Conservation (phyloP, 805 yeast genomes). For the Kregervanrija pseudodelftensis region DNA sequence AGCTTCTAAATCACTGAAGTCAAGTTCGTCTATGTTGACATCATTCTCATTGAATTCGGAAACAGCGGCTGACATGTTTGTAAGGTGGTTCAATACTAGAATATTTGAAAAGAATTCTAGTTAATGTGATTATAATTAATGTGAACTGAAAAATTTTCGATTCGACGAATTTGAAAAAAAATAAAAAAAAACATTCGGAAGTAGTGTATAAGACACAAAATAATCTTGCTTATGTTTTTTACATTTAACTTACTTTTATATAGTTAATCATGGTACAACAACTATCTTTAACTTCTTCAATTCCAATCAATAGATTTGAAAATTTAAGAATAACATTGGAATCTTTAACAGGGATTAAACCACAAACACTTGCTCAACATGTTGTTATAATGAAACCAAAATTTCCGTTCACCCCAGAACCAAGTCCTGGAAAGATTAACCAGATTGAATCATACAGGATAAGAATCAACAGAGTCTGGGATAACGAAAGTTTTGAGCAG, state of each 20-base stretch:
- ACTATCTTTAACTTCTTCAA: conserved; percentile 38
- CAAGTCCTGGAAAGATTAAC: conserved; percentile 47
- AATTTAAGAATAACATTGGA: conserved; percentile 41
- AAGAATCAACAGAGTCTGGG: conserved; percentile 44
- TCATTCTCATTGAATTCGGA: conserved; percentile 25
- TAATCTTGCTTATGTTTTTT: neutral
- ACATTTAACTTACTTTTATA: neutral
- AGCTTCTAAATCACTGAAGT: conserved; percentile 79
- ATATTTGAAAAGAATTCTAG: neutral
- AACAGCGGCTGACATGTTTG: conserved; percentile 16
- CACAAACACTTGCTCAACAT: conserved; percentile 40
- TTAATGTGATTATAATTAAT: too few species aligned
- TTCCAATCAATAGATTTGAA: conserved; percentile 34
- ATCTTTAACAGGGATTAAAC: conserved; percentile 45
- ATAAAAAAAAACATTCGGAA: too few species aligned
- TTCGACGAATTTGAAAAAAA: too few species aligned
- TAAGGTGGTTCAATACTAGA: neutral
- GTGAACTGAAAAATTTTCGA: too few species aligned
- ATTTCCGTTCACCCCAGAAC: conserved; percentile 45
- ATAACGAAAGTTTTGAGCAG: conserved; percentile 3
- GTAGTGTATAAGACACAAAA: neutral
- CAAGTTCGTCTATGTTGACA: conserved; percentile 55
- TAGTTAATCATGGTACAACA: conserved; percentile 43
- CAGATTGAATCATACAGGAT: conserved; percentile 51
- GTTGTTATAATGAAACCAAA: conserved; percentile 44